Conservation (phyloP, 2,329 filamentous ascomycete species). For the Cephalotrichum gorgonifer region DNA sequence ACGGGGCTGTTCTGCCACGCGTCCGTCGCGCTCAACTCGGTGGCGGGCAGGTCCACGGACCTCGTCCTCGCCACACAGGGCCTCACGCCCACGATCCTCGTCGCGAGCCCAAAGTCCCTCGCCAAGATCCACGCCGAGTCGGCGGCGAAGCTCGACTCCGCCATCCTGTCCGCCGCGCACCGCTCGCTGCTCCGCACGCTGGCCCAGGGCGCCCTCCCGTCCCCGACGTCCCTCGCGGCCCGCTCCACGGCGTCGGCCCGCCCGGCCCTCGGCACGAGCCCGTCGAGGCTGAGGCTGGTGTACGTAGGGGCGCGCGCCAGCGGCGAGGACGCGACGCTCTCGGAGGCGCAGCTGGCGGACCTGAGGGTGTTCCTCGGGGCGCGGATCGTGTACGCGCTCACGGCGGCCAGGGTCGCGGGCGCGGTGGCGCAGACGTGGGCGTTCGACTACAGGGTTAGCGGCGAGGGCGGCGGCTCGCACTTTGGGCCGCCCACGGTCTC, state of each 20-base stretch:
- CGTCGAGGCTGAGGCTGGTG: conserved; percentile 70
- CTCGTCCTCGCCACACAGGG: conserved; percentile 63
- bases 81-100: conserved; percentile 71
- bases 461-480: conserved; percentile 40
- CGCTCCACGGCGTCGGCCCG: conserved; percentile 39
- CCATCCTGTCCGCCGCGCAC: conserved; percentile 54
- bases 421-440: conserved; percentile 79
- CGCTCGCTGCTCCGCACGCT: conserved; percentile 66
- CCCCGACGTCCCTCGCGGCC: conserved; percentile 33
- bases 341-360: conserved; percentile 63
- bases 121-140: conserved; percentile 56
- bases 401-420: conserved; percentile 74
- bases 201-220: conserved; percentile 55
- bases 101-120: conserved; percentile 66
- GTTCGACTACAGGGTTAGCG: conserved; percentile 66
- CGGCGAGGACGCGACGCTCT: conserved; percentile 55
- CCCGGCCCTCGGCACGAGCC: conserved; percentile 48
- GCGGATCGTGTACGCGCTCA: conserved; percentile 75
- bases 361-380: conserved; percentile 72
- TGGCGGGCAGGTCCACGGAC: conserved; percentile 63
- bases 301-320: conserved; percentile 68
- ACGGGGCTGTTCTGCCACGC: conserved; percentile 76
- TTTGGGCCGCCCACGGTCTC: conserved; percentile 76
- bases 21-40: conserved; percentile 80
- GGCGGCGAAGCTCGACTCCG: conserved; percentile 46